Percentiles rank a stretch among this genome's conserved stretches.
Evolutionary conservation across 1,139 yeast genomes (phyloP).

Genomic region (Yamadazyma mexicana): DNA sequence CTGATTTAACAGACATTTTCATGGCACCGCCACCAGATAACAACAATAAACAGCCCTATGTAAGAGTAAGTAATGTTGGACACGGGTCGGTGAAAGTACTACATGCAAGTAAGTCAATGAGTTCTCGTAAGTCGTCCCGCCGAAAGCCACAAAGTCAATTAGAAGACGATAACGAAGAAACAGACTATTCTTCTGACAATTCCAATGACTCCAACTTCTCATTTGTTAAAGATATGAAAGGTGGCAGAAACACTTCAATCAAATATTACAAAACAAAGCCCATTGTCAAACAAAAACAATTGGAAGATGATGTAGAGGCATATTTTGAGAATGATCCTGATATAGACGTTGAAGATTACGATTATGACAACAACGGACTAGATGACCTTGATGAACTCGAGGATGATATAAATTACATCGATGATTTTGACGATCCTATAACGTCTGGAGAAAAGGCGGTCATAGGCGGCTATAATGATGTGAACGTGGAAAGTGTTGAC

Average conservation of each 20-base stretch:
- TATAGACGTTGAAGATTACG: slow-evolving; percentile 41
- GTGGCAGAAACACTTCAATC: slow-evolving; percentile 63
- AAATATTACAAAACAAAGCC: slow-evolving; percentile 53
- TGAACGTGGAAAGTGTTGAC: not conserved
- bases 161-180: not conserved
- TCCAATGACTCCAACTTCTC: slow-evolving; percentile 39
- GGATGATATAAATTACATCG: slow-evolving; percentile 53
- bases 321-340: slow-evolving; percentile 33
- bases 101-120: not conserved
- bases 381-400: slow-evolving; percentile 38
- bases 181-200: slow-evolving; percentile 3
- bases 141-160: not conserved
- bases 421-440: slow-evolving; percentile 33
- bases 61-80: not conserved
- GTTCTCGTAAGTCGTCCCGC: slow-evolving; percentile 1
- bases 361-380: slow-evolving; percentile 51
- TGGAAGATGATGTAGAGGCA: slow-evolving; percentile 11
- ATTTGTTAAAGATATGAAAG: slow-evolving; percentile 52
- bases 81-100: not conserved
- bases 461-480: not conserved
- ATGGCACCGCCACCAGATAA: slow-evolving; percentile 1
- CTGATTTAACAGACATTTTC: slow-evolving; percentile 8
- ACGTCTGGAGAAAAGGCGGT: not conserved
- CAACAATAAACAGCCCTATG: not conserved
- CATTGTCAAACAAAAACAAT: slow-evolving; percentile 6